Percentiles rank a stretch among this genome's conserved stretches.
phyloP scores from a whole-genome alignment of 2,329 filamentous ascomycete species.

The Xylariaceae sp. region DNA sequence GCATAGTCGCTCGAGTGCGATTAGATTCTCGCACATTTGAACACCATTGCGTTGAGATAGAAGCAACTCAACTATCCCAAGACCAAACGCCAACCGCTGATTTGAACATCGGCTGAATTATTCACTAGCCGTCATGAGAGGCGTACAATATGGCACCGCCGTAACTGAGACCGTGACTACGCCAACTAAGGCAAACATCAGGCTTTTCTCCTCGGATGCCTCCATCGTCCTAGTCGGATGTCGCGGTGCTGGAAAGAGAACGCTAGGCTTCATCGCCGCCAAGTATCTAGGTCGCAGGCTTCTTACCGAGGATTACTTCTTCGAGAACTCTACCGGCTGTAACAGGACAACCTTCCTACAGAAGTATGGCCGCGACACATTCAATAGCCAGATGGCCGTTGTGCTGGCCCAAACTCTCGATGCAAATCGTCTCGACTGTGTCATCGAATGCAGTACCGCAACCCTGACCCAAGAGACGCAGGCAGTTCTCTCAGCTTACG shows the following conservation, averaged over 20 bases:
- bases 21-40: neutral
- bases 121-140: slow-evolving; percentile 31
- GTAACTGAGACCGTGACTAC: slow-evolving; percentile 19
- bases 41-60: neutral
- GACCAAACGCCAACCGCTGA: neutral
- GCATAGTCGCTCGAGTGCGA: neutral
- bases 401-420: slow-evolving; percentile 68
- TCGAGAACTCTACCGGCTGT: slow-evolving; percentile 68
- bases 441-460: slow-evolving; percentile 73
- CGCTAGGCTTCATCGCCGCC: slow-evolving; percentile 74
- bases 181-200: slow-evolving; percentile 42
- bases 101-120: neutral
- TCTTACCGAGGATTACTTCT: slow-evolving; percentile 72
- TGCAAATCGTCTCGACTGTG: slow-evolving; percentile 63
- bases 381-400: slow-evolving; percentile 66
- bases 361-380: slow-evolving; percentile 65
- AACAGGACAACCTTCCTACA: slow-evolving; percentile 66
- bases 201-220: slow-evolving; percentile 62
- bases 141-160: slow-evolving; percentile 28
- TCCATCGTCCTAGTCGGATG: slow-evolving; percentile 76
- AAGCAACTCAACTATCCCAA: neutral
- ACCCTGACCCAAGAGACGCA: slow-evolving; percentile 68
- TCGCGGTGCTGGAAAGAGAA: slow-evolving; percentile 74
- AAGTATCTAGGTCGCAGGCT: slow-evolving; percentile 70
- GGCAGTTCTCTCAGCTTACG: slow-evolving; percentile 63